Evolutionary conservation across 1,139 yeast genomes (phyloP), one percentile per base, ranked within the genome.

Genomic region (Sugiyamaella sp.): DNA sequence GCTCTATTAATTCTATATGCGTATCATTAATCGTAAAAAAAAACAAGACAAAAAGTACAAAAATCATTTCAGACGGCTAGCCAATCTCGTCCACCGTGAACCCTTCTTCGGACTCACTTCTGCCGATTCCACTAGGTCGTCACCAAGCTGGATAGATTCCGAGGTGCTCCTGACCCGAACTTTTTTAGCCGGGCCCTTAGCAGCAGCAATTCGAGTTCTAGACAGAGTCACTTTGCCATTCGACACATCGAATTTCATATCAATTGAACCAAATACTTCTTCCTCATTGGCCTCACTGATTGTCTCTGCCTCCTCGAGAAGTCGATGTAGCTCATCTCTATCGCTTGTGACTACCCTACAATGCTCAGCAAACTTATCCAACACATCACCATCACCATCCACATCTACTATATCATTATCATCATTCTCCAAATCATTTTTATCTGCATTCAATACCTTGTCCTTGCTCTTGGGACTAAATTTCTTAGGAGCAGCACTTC

Each of bases 141-240:
- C 25, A 4, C 17, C 4, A 12, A 43, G 9, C 25, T 33, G 38
- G 9, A 19, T 43, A n/a, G 27, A 19, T 12, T 39, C 45, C 9
- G 33, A 22, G n/a, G 44, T 10, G 12, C 19, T 21, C 32, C 25
- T 41, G 29, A 41, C 14, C 2, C 46, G 46, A 12, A 16, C 19
- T 16, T 29, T 43, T 17, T 35, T 16, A 2, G 4, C 12, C 2
- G 46, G 16, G 10, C 19, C 29, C 38, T 22, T 41, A 2, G 52
- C 33, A 25, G 29, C 14, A 24, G 53, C 53, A 14, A 50, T 25
- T 22, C 43, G 25, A 20, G 53, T 50, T n/a, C 29, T 45, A 9
- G 50, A 9, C 21, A 53, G 27, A 17, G 53, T 53, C 9, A 53
- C 48, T 38, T 53, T 53, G 8, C 52, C 54, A 20, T 43, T 44